Evolutionary conservation across 306 rosid genomes (phyloP).

Genomic region (Lathyrus tuberosus): DNA sequence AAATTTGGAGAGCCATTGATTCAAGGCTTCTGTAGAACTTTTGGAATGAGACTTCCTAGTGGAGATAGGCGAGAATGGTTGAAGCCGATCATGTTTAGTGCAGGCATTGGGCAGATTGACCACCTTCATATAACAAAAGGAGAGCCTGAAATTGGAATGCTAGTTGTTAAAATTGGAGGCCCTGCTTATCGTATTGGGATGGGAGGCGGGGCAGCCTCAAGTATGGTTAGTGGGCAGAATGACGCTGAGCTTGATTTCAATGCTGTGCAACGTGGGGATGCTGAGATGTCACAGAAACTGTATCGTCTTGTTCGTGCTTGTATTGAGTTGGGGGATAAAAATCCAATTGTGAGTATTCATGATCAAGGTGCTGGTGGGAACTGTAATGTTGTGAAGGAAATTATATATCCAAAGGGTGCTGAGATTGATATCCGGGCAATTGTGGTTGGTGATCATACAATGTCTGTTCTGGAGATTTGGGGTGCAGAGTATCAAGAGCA

Average conservation of each 20-base stretch:
- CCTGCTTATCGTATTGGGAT: slow-evolving; percentile 96
- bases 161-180: slow-evolving; percentile 95
- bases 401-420: slow-evolving; percentile 82
- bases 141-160: slow-evolving; percentile 86
- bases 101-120: slow-evolving; percentile 89
- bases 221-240: slow-evolving; percentile 98
- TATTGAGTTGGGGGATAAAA: slow-evolving; percentile 86
- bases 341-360: slow-evolving; percentile 89
- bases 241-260: slow-evolving; percentile 92
- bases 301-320: slow-evolving; percentile 94
- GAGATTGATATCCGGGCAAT: slow-evolving; percentile 71
- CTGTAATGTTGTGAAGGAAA: slow-evolving; percentile 91
- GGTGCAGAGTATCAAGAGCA: slow-evolving; percentile 97
- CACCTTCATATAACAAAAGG: slow-evolving; percentile 76
- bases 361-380: slow-evolving; percentile 98
- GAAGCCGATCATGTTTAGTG: slow-evolving; percentile 98
- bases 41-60: slow-evolving; percentile 92
- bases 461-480: slow-evolving; percentile 95
- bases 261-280: slow-evolving; percentile 97
- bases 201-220: slow-evolving; percentile 98
- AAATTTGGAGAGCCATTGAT: slow-evolving; percentile 98
- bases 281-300: slow-evolving; percentile 94
- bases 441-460: slow-evolving; percentile 87
- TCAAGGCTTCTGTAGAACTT: slow-evolving; percentile 92
- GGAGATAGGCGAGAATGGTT: slow-evolving; percentile 97